phyloP scores from a whole-genome alignment of 352 stramenopile genomes.

The Phytophthora pseudosyringae region DNA sequence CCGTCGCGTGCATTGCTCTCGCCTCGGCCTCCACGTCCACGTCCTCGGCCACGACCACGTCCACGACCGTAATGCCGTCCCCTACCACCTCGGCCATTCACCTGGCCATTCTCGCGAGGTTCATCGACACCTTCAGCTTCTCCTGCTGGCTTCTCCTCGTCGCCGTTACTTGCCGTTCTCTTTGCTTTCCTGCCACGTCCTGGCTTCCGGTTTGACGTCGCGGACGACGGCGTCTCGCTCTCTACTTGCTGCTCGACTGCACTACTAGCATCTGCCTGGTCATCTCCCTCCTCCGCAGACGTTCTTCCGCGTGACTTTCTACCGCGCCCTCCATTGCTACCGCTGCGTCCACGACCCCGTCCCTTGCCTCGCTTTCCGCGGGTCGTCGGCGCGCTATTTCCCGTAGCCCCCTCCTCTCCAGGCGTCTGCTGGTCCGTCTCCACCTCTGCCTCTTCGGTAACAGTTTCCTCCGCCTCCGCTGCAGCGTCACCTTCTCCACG shows the following conservation, averaged over 20 bases:
- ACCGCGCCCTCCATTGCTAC: conserved; percentile 35
- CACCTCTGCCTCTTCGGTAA: conserved; percentile 13
- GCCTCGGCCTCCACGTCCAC: conserved; percentile 22
- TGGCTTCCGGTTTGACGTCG: conserved; percentile 24
- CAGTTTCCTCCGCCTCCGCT: conserved; percentile 12
- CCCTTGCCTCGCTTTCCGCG: conserved; percentile 48
- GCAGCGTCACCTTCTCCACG: conserved; percentile 10
- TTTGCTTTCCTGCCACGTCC: conserved; percentile 31
- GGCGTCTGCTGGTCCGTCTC: conserved; percentile 18
- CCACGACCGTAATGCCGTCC: conserved; percentile 35
- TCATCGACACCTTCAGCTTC: conserved; percentile 11
- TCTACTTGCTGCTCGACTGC: conserved; percentile 33
- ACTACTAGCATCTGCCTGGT: conserved; percentile 19
- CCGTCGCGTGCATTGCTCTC: conserved; percentile 26
- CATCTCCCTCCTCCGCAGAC: conserved; percentile 21
- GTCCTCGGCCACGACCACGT: conserved; percentile 43
- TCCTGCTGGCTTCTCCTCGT: conserved; percentile 24
- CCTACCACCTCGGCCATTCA: conserved; percentile 27
- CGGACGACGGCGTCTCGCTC: not conserved
- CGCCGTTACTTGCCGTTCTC: conserved; percentile 25
- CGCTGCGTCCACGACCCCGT: conserved; percentile 39
- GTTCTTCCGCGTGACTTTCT: conserved; percentile 29
- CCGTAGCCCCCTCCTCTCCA: conserved; percentile 14
- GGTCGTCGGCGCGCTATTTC: conserved; percentile 16
- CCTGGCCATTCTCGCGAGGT: conserved; percentile 25